These are phyloP conservation scores for Aspergillus sparsus DNA, from an alignment of 495 filamentous ascomycete species.

Conservation along the genomic window DNA sequence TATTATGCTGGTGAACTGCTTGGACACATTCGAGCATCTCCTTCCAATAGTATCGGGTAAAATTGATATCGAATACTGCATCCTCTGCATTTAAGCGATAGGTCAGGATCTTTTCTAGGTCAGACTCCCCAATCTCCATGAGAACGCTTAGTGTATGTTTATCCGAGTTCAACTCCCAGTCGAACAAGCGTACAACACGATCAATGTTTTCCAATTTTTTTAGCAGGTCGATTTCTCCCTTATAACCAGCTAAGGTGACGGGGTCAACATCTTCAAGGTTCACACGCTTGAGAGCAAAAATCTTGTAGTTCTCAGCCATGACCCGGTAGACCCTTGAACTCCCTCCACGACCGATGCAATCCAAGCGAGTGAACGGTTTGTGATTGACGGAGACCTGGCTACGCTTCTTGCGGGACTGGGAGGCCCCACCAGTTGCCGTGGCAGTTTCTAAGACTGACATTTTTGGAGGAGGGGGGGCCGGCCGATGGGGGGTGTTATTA, in stretches of 20 bases:
- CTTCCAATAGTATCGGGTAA: slow-evolving; percentile 96
- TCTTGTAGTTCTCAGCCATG: slow-evolving; percentile 93
- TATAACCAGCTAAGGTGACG: slow-evolving; percentile 79
- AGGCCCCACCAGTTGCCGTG: slow-evolving; percentile 77
- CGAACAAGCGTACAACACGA: slow-evolving; percentile 83
- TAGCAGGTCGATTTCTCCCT: slow-evolving; percentile 94
- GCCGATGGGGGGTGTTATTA: slow-evolving; percentile 78
- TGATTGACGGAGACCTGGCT: slow-evolving; percentile 85
- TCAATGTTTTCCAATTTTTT: slow-evolving; percentile 79
- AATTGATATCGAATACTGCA: slow-evolving; percentile 77
- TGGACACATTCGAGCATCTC: slow-evolving; percentile 97
- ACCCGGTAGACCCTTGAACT: slow-evolving; percentile 94
- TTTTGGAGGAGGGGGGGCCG: slow-evolving; percentile 86
- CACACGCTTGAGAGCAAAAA: slow-evolving; percentile 91
- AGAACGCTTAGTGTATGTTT: slow-evolving; percentile 85
- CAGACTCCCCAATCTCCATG: slow-evolving; percentile 98
- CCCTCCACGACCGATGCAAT: slow-evolving; percentile 87
- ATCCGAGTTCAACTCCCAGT: slow-evolving; percentile 89
- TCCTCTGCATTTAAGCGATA: slow-evolving; percentile 71
- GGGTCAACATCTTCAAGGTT: slow-evolving; percentile 90
- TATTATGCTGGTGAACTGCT: slow-evolving; percentile 81
- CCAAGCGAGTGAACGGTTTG: slow-evolving; percentile 83
- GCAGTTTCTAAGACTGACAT: slow-evolving; percentile 94
- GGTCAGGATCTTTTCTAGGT: slow-evolving; percentile 82
- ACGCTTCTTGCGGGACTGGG: slow-evolving; percentile 70